These are phyloP conservation scores for Leucocoprinus sp. DNA, from an alignment of 768 basidiomycete species.

Conservation along the genomic window DNA sequence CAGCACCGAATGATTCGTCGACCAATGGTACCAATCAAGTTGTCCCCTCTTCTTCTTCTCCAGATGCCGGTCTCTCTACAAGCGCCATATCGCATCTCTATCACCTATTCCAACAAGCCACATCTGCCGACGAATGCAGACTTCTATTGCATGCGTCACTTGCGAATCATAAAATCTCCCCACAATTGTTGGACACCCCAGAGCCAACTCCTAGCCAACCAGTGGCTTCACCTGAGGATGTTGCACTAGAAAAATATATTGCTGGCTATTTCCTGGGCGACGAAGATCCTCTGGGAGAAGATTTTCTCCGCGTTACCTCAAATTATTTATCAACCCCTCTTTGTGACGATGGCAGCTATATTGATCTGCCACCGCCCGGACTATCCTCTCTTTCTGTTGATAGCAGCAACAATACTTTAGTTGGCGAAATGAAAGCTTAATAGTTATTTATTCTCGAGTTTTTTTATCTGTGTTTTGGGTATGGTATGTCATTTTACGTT, in stretches of 20 bases:
- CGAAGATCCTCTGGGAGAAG: constrained; percentile 9
- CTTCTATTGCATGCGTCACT: constrained; percentile 80
- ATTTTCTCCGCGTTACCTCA: background rate
- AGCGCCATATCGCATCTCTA: constrained; percentile 60
- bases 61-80: constrained; percentile 23
- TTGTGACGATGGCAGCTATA: background rate
- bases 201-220: constrained; percentile 23
- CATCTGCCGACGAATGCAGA: constrained; percentile 75
- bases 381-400: background rate
- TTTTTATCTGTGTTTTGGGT: background rate
- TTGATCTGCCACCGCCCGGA: background rate
- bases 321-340: background rate
- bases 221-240: constrained; percentile 18
- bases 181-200: constrained; percentile 23
- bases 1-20: background rate
- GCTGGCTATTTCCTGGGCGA: constrained; percentile 39
- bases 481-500: no score
- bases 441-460: background rate
- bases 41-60: background rate
- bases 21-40: background rate
- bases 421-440: constrained; percentile 8
- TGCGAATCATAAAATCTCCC: constrained; percentile 43
- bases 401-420: constrained; percentile 3
- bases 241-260: constrained; percentile 37
- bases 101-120: constrained; percentile 55